Evolutionary conservation across 768 basidiomycete species (phyloP).

Genomic region (Hemileccinum rubropunctum): DNA sequence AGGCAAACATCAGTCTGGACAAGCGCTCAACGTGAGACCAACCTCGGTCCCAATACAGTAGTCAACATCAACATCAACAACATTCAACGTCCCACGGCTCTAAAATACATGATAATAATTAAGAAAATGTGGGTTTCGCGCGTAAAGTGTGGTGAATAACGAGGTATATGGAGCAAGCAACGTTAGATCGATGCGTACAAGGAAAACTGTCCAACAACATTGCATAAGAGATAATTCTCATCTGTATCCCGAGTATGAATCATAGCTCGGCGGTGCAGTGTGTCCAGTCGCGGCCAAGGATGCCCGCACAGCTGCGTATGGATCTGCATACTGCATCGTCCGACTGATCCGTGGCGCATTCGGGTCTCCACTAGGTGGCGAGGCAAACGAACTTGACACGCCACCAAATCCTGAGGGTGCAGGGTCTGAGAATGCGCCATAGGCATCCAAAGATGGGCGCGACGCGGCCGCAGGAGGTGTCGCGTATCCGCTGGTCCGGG

Average conservation of each 20-base stretch:
- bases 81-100: conserved; percentile 3
- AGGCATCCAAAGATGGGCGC: conserved; percentile 78
- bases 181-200: conserved; percentile 11
- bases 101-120: conserved; percentile 14
- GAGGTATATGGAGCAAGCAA: conserved; percentile 3
- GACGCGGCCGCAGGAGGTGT: conserved; percentile 36
- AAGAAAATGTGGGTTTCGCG: conserved; percentile 1
- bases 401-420: conserved; percentile 71
- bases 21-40: conserved; percentile 21
- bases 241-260: conserved; percentile 51
- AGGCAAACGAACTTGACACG: conserved; percentile 33
- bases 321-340: conserved; percentile 93
- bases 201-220: conserved; percentile 3
- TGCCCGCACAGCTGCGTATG: conserved; percentile 79
- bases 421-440: conserved; percentile 89
- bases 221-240: conserved; percentile 19
- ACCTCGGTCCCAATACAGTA: conserved; percentile 19
- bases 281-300: conserved; percentile 38
- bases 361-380: conserved; percentile 31
- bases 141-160: conserved; percentile 8
- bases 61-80: conserved; percentile 8
- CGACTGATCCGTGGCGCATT: conserved; percentile 61
- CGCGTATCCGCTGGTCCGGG: conserved; percentile 25
- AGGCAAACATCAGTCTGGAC: neutral
- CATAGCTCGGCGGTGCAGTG: conserved; percentile 50